Evolutionary conservation across 352 stramenopile species (phyloP), one percentile per base, ranked within the genome.

Genomic region (Halophytophthora batemanensis): DNA sequence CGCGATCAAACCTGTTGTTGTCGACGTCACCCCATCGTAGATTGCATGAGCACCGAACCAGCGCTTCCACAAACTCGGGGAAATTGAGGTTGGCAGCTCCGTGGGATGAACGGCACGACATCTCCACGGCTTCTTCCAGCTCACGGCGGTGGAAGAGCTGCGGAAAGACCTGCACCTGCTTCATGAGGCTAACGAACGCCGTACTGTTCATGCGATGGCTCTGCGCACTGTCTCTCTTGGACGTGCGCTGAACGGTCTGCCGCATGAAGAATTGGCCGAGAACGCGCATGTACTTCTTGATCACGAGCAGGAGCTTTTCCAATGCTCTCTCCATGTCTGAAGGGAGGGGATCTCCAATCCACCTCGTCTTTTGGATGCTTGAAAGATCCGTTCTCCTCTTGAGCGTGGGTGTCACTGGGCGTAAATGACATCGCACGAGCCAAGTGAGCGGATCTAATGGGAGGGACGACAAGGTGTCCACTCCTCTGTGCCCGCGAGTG

Each of bases 81-180:
- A 87, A 76, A 22, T 72, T 74, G 12, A 90, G 38, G 2, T 57
- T 53, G 17, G 71, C 54, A 21, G 54, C 64, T 4, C 46, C 60
- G 13, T 39, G 48, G 17, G 37, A 51, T n/a, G 46, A 58, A 34
- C 62, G 70, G 12, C 64, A 59, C 2, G 74, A 71, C 22, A 61
- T 50, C 6, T 59, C 55, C n/a, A 85, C 66, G 7, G 73, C 69
- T 14, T 54, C 48, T 46, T 86, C 72, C 21, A 86, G 39, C 23
- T 87, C 78, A 0, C 76, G 69, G 0, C 70, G 69, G 35, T 76
- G 67, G 44, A 87, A 80, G 0, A 90, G 51, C 37, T 90, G 78
- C 1, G 76, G 78, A 33, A 85, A 79, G 13, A 82, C 64, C 13
- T 59, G 53, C 17, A 67, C 64, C 25, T 81, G 56, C 45, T 81